Evolutionary conservation across 192 early-diverging fungal genomes (phyloP).

Genomic region (Entophlyctis luteolus): DNA sequence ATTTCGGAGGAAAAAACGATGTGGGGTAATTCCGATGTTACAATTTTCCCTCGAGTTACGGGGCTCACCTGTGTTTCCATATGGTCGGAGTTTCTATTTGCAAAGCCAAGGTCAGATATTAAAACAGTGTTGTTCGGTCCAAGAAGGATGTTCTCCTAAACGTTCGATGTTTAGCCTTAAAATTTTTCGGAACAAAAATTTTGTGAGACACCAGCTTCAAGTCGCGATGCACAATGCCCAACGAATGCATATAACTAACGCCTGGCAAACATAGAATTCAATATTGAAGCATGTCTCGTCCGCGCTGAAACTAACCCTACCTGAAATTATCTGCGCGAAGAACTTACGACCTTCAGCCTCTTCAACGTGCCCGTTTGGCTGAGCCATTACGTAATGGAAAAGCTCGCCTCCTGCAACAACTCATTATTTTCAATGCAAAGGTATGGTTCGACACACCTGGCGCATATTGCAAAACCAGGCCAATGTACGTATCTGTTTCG

Average conservation of each 20-base stretch:
- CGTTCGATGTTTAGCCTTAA: background rate
- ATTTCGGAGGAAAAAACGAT: too few relatives aligned
- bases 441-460: background rate
- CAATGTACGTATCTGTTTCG: constrained; percentile 95
- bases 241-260: constrained; percentile 39
- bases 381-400: constrained; percentile 96
- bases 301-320: constrained; percentile 53
- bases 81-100: constrained; percentile 68
- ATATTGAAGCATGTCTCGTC: too few relatives aligned
- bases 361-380: constrained; percentile 75
- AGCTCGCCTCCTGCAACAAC: constrained; percentile 82
- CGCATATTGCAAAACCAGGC: constrained; percentile 85
- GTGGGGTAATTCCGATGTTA: too few relatives aligned
- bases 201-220: constrained; percentile 32
- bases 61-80: too few relatives aligned
- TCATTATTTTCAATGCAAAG: constrained; percentile 48
- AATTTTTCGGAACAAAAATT: too few relatives aligned
- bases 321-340: constrained; percentile 91
- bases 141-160: constrained; percentile 42
- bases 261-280: too few relatives aligned
- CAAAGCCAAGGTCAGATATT: constrained; percentile 51
- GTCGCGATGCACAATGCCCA: constrained; percentile 43
- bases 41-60: too few relatives aligned
- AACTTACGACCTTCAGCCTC: constrained; percentile 86
- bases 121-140: constrained; percentile 36